Conservation (phyloP, 106 monocot genomes). For the Phalaenopsis equestris region DNA sequence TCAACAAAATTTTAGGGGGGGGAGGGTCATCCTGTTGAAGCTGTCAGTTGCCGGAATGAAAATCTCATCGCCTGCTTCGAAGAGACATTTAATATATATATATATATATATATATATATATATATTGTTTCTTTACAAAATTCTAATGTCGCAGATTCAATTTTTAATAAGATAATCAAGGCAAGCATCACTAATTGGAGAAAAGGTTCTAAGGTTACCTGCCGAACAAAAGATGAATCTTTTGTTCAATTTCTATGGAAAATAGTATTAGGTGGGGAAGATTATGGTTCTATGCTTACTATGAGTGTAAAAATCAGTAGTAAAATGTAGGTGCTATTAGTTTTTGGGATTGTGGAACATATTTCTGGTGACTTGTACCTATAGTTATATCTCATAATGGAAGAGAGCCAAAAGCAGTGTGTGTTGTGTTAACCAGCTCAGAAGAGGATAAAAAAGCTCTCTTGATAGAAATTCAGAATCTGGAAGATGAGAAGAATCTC, state of each 20-base stretch:
- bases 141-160: constrained; percentile 59
- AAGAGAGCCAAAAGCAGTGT: constrained; percentile 40
- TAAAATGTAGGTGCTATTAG: constrained; percentile 62
- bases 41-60: too few relatives aligned
- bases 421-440: constrained; percentile 62
- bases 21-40: too few relatives aligned
- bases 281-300: constrained; percentile 75
- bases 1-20: too few relatives aligned
- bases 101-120: too few relatives aligned
- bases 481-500: constrained; percentile 61
- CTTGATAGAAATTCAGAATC: constrained; percentile 56
- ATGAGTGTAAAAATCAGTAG: constrained; percentile 74
- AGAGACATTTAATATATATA: too few relatives aligned
- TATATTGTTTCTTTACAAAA: constrained; percentile 22
- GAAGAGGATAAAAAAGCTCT: constrained; percentile 75
- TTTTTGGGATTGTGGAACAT: constrained; percentile 35
- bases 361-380: constrained; percentile 66
- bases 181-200: constrained; percentile 58
- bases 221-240: constrained; percentile 38
- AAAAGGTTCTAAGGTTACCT: constrained; percentile 35
- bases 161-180: constrained; percentile 76
- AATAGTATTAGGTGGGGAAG: constrained; percentile 54
- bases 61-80: too few relatives aligned
- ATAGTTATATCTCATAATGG: constrained; percentile 43
- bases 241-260: constrained; percentile 52